These are phyloP conservation scores for Oryza coarctata DNA, from an alignment of 176 grass and related monocot species.

Conservation along the genomic window DNA sequence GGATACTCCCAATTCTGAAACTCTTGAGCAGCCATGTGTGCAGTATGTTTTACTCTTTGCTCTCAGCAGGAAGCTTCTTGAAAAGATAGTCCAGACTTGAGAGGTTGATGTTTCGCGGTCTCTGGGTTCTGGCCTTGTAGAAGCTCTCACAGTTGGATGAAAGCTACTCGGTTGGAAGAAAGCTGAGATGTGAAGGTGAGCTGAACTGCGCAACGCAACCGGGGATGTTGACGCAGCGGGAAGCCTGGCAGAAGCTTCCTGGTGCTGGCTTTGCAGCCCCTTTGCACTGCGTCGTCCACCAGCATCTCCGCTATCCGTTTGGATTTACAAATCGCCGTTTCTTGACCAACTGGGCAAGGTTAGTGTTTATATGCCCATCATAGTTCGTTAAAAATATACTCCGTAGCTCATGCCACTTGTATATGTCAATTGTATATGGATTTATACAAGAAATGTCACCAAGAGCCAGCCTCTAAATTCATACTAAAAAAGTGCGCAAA, in stretches of 20 bases:
- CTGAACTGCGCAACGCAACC: not conserved
- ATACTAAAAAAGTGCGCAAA: too few relatives aligned
- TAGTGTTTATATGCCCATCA: not conserved
- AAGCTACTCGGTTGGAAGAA: not conserved
- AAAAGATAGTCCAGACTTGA: not conserved
- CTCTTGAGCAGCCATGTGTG: not conserved
- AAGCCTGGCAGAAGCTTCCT: constrained; percentile 29
- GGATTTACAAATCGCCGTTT: not conserved
- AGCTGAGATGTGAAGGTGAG: not conserved
- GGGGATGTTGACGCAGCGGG: not conserved
- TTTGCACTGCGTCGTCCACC: not conserved
- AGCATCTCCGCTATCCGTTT: not conserved
- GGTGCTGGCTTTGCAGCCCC: not conserved
- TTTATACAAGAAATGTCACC: too few relatives aligned
- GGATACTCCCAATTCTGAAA: not conserved
- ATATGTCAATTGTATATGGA: too few relatives aligned
- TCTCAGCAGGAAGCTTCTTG: not conserved
- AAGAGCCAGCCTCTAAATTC: too few relatives aligned
- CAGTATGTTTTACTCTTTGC: not conserved
- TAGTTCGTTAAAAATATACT: too few relatives aligned
- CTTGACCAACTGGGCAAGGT: constrained; percentile 5
- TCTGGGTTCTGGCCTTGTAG: constrained; percentile 22
- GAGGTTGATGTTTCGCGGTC: not conserved
- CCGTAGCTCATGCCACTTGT: too few relatives aligned
- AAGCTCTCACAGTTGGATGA: constrained; percentile 15